phyloP scores from a whole-genome alignment of 306 rosid species.

The Castanea crenata region DNA sequence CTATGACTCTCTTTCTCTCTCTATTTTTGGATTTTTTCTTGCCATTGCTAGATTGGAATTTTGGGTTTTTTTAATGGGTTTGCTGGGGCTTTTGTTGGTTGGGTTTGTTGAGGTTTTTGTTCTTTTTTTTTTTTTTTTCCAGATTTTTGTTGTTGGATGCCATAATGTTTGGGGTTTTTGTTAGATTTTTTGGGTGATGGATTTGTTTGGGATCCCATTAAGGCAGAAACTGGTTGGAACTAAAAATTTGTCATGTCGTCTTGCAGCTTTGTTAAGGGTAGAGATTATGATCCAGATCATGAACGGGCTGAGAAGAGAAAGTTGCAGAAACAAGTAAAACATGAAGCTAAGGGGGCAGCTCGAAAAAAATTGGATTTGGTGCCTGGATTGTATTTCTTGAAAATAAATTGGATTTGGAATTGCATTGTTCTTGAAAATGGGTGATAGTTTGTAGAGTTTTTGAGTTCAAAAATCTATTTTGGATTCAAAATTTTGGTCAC shows the following conservation, averaged over 20 bases:
- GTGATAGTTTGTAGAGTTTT: not conserved
- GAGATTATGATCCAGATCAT: constrained; percentile 84
- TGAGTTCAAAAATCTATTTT: not conserved
- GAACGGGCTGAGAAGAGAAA: constrained; percentile 62
- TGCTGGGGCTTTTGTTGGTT: no score
- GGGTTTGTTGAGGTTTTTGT: no score
- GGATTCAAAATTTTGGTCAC: constrained; percentile 23
- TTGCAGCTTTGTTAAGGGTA: constrained; percentile 82
- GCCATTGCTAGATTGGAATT: no score
- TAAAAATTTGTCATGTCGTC: constrained; percentile 22
- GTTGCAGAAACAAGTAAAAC: constrained; percentile 58
- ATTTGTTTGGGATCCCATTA: no score
- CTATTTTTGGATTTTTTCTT: no score
- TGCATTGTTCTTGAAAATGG: constrained; percentile 22
- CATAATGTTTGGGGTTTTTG: no score
- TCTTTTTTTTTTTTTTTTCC: no score
- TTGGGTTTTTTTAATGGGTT: no score
- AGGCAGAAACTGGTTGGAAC: not conserved
- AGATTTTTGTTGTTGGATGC: no score
- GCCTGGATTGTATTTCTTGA: constrained; percentile 70
- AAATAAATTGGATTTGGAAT: not conserved
- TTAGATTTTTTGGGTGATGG: no score
- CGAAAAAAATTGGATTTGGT: constrained; percentile 40
- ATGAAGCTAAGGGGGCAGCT: constrained; percentile 74
- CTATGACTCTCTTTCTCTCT: no score